Evolutionary conservation across 2,329 filamentous ascomycete species (phyloP).

Genomic region (Xylaria sp.): DNA sequence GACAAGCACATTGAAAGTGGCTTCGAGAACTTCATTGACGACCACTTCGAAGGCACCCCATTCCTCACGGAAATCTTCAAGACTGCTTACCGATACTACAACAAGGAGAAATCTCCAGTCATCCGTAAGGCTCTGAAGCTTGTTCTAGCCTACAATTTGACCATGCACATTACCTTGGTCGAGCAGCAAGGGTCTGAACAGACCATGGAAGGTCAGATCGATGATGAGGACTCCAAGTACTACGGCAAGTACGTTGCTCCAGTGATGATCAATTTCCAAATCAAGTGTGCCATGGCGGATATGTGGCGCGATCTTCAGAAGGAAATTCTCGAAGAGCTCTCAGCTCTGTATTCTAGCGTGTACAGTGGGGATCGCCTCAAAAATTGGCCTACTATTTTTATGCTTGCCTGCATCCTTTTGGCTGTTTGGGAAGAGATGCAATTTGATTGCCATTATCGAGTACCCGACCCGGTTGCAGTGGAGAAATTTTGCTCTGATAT

Average conservation of each 20-base stretch:
- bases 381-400: slow-evolving; percentile 99
- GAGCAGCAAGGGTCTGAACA: slow-evolving; percentile 88
- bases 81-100: slow-evolving; percentile 93
- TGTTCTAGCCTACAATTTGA: slow-evolving; percentile 94
- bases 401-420: slow-evolving; percentile 91
- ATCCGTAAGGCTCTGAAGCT: slow-evolving; percentile 96
- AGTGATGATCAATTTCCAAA: slow-evolving; percentile 99
- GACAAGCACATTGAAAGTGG: slow-evolving; percentile 93
- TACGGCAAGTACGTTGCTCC: slow-evolving; percentile 90
- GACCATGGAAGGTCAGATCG: slow-evolving; percentile 81
- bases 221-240: slow-evolving; percentile 87
- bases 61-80: slow-evolving; percentile 97
- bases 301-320: slow-evolving; percentile 99
- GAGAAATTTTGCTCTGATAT: slow-evolving; percentile 97
- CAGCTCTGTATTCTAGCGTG: slow-evolving; percentile 92
- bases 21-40: slow-evolving; percentile 93
- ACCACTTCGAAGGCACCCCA: slow-evolving; percentile 94
- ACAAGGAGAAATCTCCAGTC: slow-evolving; percentile 86
- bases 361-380: slow-evolving; percentile 97
- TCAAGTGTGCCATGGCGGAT: slow-evolving; percentile 95
- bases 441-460: slow-evolving; percentile 96
- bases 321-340: slow-evolving; percentile 94
- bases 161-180: slow-evolving; percentile 92
- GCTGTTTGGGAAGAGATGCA: slow-evolving; percentile 99
- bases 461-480: slow-evolving; percentile 84